These are phyloP conservation scores for Zygoascus meyerae DNA, from an alignment of 1,139 yeast species.

Conservation along the genomic window DNA sequence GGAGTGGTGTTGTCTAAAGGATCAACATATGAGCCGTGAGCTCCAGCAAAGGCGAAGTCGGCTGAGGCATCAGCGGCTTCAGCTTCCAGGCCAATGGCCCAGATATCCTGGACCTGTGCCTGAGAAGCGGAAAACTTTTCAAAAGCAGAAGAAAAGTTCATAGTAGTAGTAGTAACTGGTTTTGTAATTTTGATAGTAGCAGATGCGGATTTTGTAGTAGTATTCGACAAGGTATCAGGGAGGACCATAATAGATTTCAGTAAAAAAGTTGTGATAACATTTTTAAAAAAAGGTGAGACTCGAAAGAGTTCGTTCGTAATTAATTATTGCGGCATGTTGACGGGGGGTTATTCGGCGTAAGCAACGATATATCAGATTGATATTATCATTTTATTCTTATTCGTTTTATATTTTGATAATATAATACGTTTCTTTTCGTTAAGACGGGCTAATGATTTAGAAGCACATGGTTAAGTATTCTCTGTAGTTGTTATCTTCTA, in stretches of 20 bases:
- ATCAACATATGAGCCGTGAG: constrained; percentile 16
- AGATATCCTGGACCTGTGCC: constrained; percentile 23
- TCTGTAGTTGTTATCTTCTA: constrained; percentile 5
- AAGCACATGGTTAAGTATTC: constrained; percentile 8
- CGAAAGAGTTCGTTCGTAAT: constrained; percentile 6
- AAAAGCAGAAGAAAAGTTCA: constrained; percentile 24
- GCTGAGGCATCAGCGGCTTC: constrained; percentile 11
- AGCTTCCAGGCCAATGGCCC: constrained; percentile 23
- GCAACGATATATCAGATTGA: not conserved
- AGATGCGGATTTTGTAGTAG: not conserved
- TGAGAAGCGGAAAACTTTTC: constrained; percentile 30
- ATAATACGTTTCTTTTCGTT: constrained; percentile 7
- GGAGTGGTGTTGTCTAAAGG: constrained; percentile 22
- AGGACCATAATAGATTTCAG: not conserved
- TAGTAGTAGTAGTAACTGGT: constrained; percentile 12
- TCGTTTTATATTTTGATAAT: constrained; percentile 5
- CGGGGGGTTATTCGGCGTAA: too few relatives aligned
- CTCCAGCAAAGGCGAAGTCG: constrained; percentile 9
- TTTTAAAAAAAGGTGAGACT: constrained; percentile 1
- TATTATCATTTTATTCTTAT: constrained; percentile 8
- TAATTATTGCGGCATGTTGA: constrained; percentile 1
- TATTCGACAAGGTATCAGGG: not conserved
- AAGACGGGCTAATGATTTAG: constrained; percentile 9
- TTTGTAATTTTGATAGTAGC: constrained; percentile 5
- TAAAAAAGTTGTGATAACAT: not conserved